A percentile compares a stretch with the other conserved stretches of the same genome.
These are phyloP conservation scores for Strobilomyces dryophilus DNA, from an alignment of 768 basidiomycete species.

Conservation along the genomic window DNA sequence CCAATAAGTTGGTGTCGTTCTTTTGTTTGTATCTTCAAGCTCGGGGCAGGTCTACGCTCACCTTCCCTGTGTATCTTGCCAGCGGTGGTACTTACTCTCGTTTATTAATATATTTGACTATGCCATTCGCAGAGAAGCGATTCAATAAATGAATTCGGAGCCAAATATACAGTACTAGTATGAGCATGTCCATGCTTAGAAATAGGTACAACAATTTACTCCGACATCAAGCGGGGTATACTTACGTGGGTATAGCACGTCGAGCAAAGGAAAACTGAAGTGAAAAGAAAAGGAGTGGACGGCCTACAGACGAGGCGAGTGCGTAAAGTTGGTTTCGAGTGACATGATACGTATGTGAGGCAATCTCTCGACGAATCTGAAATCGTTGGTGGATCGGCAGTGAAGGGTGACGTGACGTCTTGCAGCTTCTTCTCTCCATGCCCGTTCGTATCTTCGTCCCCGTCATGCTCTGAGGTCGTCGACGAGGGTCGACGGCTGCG, in stretches of 20 bases:
- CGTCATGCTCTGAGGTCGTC: slow-evolving; percentile 2
- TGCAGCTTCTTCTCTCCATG: background rate
- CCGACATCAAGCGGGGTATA: background rate
- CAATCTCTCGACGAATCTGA: background rate
- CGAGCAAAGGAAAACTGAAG: background rate
- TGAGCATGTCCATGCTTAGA: background rate
- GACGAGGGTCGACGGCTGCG: slow-evolving; percentile 4
- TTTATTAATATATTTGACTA: no score
- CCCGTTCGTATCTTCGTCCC: background rate
- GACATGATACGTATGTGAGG: no score
- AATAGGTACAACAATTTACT: background rate
- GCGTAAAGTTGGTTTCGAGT: background rate
- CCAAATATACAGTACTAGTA: background rate
- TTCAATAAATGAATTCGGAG: background rate
- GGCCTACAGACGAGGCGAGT: background rate
- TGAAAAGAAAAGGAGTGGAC: background rate
- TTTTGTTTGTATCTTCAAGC: background rate
- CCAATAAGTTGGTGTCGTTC: background rate
- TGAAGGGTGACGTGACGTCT: background rate
- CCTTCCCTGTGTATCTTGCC: no score
- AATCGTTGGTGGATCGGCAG: no score
- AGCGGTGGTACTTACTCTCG: no score
- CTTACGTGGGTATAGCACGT: slow-evolving; percentile 1
- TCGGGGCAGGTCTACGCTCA: no score
- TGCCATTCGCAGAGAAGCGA: background rate